Conservation (phyloP, 2,329 filamentous ascomycete genomes). For the Blastomyces percursus region DNA sequence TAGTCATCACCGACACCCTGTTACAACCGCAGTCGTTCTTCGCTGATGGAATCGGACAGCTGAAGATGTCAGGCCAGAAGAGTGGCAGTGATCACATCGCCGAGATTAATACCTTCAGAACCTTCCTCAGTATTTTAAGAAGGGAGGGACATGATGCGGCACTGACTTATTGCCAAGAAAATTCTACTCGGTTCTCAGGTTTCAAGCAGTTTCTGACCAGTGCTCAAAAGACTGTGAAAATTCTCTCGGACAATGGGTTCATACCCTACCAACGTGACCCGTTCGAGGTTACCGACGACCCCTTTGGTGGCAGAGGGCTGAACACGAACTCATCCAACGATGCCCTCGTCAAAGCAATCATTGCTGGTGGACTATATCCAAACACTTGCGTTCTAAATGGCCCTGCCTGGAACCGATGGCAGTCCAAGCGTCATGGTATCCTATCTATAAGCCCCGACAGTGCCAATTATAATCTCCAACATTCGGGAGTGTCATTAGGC, state of each 20-base stretch:
- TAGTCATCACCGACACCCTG: slow-evolving; percentile 31
- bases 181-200: not conserved
- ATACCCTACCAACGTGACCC: slow-evolving; percentile 17
- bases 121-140: slow-evolving; percentile 21
- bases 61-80: not conserved
- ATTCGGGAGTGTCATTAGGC: no score
- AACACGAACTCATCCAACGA: slow-evolving; percentile 38
- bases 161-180: not conserved
- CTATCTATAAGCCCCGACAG: no score
- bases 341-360: slow-evolving; percentile 38
- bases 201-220: slow-evolving; percentile 2
- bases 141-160: not conserved
- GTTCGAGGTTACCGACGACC: not conserved
- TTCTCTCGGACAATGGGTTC: slow-evolving; percentile 27
- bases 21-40: slow-evolving; percentile 24
- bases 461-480: no score
- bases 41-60: slow-evolving; percentile 17
- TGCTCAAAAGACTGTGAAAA: slow-evolving; percentile 29
- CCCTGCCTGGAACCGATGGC: no score
- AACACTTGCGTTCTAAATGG: no score
- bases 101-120: slow-evolving; percentile 35
- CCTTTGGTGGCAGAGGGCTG: slow-evolving; percentile 25
- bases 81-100: slow-evolving; percentile 37
- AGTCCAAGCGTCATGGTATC: no score
- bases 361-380: no score